Evolutionary conservation across 768 basidiomycete species (phyloP), one percentile per base, ranked within the genome.

Genomic region (Phaffia australis): DNA sequence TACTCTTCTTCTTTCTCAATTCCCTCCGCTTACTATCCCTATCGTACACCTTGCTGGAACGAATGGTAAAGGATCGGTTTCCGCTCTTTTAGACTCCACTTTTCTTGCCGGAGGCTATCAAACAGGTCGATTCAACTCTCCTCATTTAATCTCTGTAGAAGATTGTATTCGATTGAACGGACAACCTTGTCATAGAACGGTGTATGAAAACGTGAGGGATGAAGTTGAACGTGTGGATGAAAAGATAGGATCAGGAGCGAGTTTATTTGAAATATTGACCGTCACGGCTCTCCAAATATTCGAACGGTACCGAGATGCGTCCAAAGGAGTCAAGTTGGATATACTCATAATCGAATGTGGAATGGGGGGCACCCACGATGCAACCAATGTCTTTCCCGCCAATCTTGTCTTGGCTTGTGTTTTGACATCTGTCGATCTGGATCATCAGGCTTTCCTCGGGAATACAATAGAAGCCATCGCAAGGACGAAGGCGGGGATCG

Each of bases 11-110:
- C 80, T 86, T 46, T 66, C 74, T 2, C 72, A 80, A 71, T 77
- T 94, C 5, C 84, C 83, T 0, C 76, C 79, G 0, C 86, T 87
- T 72, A 83, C 80, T 0, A 81, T 88, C 1, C 94, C 91, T 0
- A 89, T 91, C 0, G 80, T 88, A 47, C 95, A 99, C 73, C 81
- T 98, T 65, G 85, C 91, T 9, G 95, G 95, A 0, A 99, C 95
- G 0, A 98, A 99, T 76, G 94, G 94, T 11, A 99, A 98, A 76
- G 95, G 95, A 47, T 93, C 89, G 71, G 89, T 94, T 16, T 85
- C 90, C 0, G 85, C 86, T 6, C 79, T 91, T 47, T 75, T 95
- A 15, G 83, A 88, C 0, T 89, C 89, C 52, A 87, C 89, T 71
- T 78, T 97, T 9, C 73, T 74, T 5, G 76, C 80, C 6, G 80